Base-by-base conservation (phyloP, 495 filamentous ascomycete species). In the Xylaria nigripes region DNA sequence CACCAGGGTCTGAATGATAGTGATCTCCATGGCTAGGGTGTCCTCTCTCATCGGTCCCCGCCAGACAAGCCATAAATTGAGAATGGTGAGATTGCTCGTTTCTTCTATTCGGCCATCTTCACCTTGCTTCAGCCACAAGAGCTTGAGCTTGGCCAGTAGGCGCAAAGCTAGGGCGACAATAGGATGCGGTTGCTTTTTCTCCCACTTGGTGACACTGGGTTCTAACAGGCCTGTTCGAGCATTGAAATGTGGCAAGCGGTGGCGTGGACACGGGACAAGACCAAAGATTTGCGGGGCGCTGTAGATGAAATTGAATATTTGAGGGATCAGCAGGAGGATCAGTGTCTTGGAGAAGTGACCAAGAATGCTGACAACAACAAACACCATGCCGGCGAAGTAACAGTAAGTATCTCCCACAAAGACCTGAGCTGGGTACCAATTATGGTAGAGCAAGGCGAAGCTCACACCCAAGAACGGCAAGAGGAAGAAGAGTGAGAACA, bases 341-440 rank as follows among this genome's bases (percentile, higher is more conserved):
- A 99, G 75, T 18, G 93, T 99, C 73, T 99, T 99, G 75, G 86
- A 91, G 70, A 99, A 99, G 71, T 99, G 93, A 1, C 93, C 93
- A 21, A 96, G 75, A 54, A 99, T 96, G 45, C 89, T 89, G 55
- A 97, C 93, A 50, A 96, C 90, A 16, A 90, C 94, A 63, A 99
- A 97, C 10, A 96, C 89, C 91, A 97, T 99, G 53, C 93, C 93
- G 0, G 93, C 92, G 61, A 99, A 95, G 69, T 99, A 99, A 76
- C 93, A 99, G 74, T 97, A 99, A 16, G 93, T 99, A 65, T 99
- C 93, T 22, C 93, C 93, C 0, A 96, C 92, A 63, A 99, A 99
- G 1, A 96, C 94, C 50, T 82, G 83, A 13, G 92, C 87, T 1
- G 93, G 93, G 66, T 92, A 99, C 89, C 90, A 95, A 63, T 99